Percentiles rank a stretch among this genome's conserved stretches.
Conservation (phyloP, 805 yeast genomes). For the Vanderwaltozyma verrucispora region DNA sequence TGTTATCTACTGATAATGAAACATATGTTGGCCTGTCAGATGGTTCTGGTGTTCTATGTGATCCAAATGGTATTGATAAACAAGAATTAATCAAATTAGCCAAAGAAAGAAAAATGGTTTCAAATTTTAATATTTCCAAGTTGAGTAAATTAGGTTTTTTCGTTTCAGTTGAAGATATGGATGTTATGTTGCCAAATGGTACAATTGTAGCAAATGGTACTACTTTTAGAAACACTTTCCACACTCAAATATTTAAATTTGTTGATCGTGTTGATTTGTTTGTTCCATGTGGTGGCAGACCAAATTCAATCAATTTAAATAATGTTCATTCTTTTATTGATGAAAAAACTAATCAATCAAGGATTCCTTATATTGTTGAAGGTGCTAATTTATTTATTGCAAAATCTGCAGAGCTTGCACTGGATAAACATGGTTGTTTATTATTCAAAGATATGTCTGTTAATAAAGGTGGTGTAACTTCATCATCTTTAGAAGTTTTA, state of each 20-base stretch:
- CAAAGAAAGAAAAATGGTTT: constrained; percentile 60
- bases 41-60: constrained; percentile 92
- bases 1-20: constrained; percentile 67
- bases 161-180: constrained; percentile 77
- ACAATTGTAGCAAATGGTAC: constrained; percentile 68
- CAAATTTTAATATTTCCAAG: constrained; percentile 53
- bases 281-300: constrained; percentile 99
- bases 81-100: constrained; percentile 73
- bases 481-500: constrained; percentile 88
- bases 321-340: constrained; percentile 68
- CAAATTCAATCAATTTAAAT: constrained; percentile 84
- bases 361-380: constrained; percentile 84
- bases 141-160: constrained; percentile 69
- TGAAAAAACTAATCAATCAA: constrained; percentile 60
- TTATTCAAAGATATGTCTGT: constrained; percentile 94
- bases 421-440: constrained; percentile 80
- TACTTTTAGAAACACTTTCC: constrained; percentile 84
- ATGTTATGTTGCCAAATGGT: constrained; percentile 71
- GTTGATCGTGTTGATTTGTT: constrained; percentile 66
- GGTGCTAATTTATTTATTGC: constrained; percentile 96
- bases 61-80: constrained; percentile 81
- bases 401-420: constrained; percentile 78
- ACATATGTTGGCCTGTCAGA: constrained; percentile 82
- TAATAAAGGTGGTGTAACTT: constrained; percentile 97
- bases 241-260: constrained; percentile 55